Percentiles rank a stretch among this genome's conserved stretches.
Conservation (phyloP, 2,329 filamentous ascomycete genomes). For the Gaeumannomyces tritici region DNA sequence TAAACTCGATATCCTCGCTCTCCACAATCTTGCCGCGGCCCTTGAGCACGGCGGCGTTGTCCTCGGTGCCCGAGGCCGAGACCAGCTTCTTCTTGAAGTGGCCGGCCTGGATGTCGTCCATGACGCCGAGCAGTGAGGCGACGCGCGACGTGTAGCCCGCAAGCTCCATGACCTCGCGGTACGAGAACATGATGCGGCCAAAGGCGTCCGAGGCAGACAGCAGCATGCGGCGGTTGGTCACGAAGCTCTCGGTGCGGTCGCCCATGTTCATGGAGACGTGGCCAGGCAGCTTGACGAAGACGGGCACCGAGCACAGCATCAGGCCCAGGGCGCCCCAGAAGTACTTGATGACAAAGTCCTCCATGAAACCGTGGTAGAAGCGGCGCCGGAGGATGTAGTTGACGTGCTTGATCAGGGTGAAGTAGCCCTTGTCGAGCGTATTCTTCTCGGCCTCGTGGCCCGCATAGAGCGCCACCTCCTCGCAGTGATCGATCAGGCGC, state of each 20-base stretch:
- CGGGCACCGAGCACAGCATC: constrained; percentile 84
- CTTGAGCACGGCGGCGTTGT: constrained; percentile 73
- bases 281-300: constrained; percentile 88
- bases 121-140: constrained; percentile 80
- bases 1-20: constrained; percentile 75
- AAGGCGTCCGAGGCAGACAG: constrained; percentile 92
- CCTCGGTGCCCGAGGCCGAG: constrained; percentile 72
- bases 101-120: constrained; percentile 83
- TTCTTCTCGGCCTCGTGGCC: constrained; percentile 95
- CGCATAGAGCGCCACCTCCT: constrained; percentile 86
- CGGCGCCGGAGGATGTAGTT: constrained; percentile 85
- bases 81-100: constrained; percentile 96
- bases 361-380: constrained; percentile 98
- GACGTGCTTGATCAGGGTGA: constrained; percentile 97
- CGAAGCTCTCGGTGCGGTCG: constrained; percentile 66
- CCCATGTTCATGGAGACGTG: constrained; percentile 56
- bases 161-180: constrained; percentile 93
- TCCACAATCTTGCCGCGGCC: constrained; percentile 76
- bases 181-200: constrained; percentile 93
- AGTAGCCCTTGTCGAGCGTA: constrained; percentile 94
- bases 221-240: constrained; percentile 88
- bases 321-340: constrained; percentile 95
- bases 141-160: constrained; percentile 93
- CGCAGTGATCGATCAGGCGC: constrained; percentile 87
- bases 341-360: constrained; percentile 99